Evolutionary conservation across 768 basidiomycete genomes (phyloP).

Genomic region (Tulasnella sp.): DNA sequence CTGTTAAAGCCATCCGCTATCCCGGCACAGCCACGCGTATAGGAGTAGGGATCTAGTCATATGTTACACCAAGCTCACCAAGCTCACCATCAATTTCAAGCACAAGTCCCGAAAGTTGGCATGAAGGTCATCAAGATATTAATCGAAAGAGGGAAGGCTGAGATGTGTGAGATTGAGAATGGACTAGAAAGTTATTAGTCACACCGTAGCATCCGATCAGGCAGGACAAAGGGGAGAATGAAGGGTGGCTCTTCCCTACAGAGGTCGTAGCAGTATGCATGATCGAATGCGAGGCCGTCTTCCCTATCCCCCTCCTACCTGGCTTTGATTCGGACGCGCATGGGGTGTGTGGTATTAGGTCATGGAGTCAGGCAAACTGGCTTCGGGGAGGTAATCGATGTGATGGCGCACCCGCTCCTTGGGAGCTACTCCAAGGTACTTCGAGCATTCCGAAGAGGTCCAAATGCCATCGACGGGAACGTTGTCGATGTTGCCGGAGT

Average conservation of each 20-base stretch:
- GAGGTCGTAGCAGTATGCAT: slow-evolving; percentile 1
- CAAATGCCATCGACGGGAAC: background rate
- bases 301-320: slow-evolving; percentile 18
- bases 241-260: slow-evolving; percentile 18
- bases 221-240: background rate
- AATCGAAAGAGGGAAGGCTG: background rate
- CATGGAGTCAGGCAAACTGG: slow-evolving; percentile 12
- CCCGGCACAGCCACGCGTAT: too few relatives aligned
- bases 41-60: too few relatives aligned
- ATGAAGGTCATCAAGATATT: slow-evolving; percentile 8
- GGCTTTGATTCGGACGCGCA: slow-evolving; percentile 13
- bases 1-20: slow-evolving; percentile 16
- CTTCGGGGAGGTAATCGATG: background rate
- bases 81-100: too few relatives aligned
- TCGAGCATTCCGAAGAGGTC: background rate
- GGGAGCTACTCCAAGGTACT: slow-evolving; percentile 12
- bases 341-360: slow-evolving; percentile 16
- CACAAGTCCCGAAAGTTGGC: background rate
- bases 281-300: slow-evolving; percentile 15
- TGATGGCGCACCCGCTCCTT: slow-evolving; percentile 18
- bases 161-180: slow-evolving; percentile 14
- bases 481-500: slow-evolving; percentile 10
- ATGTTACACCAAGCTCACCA: background rate
- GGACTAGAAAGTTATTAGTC: slow-evolving; percentile 1
- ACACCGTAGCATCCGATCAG: slow-evolving; percentile 20